phyloP scores from a whole-genome alignment of 2,329 filamentous ascomycete genomes.

The Calonectria multiphialidica region DNA sequence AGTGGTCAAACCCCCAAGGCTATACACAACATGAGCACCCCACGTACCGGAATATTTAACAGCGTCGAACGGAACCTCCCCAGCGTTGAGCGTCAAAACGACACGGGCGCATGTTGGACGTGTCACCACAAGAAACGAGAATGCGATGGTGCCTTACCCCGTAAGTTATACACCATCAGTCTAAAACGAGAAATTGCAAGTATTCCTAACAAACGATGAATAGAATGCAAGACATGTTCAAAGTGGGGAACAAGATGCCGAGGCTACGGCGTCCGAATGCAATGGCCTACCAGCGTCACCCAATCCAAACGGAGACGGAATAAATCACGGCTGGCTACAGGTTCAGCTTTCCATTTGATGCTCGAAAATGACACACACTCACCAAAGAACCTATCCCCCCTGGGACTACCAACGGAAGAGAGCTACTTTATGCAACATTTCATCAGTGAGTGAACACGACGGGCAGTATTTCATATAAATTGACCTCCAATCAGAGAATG shows the following conservation, averaged over 20 bases:
- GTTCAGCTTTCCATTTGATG: not conserved
- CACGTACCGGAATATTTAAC: not conserved
- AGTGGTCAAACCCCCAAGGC: not conserved
- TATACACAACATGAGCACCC: not conserved
- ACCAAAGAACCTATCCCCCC: not conserved
- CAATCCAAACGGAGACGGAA: conserved; percentile 6
- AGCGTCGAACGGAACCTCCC: conserved; percentile 8
- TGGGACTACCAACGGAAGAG: conserved; percentile 16
- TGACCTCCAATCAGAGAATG: conserved; percentile 3
- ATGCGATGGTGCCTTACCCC: conserved; percentile 7
- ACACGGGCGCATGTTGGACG: conserved; percentile 13
- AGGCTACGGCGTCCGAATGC: conserved; percentile 15
- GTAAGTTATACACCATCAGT: not conserved
- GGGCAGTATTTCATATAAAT: not conserved
- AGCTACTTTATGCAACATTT: conserved; percentile 28
- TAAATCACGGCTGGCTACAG: not conserved
- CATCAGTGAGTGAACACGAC: not conserved
- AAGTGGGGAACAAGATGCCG: conserved; percentile 5
- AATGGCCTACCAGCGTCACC: conserved; percentile 10
- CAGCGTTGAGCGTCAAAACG: conserved; percentile 2
- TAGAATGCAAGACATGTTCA: conserved; percentile 14
- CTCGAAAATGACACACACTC: not conserved
- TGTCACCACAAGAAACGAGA: not conserved
- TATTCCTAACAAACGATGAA: not conserved
- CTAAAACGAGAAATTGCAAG: no score